A percentile compares a stretch with the other conserved stretches of the same genome.
Evolutionary conservation across 495 filamentous ascomycete species (phyloP).

Genomic region (Neurospora sp.): DNA sequence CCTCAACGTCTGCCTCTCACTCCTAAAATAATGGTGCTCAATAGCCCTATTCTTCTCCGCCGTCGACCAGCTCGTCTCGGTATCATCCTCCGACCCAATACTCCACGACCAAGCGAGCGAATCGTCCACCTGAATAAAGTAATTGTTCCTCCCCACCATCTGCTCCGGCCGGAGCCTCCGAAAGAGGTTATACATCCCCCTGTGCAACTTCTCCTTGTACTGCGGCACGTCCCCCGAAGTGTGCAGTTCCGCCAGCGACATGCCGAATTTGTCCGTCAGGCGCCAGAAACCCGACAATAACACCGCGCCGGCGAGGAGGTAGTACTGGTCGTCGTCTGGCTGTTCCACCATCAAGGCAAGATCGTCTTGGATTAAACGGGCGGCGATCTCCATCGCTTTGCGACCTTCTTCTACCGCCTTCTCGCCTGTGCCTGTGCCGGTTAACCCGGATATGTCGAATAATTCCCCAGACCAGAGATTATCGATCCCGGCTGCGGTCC

Average conservation of each 20-base stretch:
- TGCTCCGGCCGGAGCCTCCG: constrained; percentile 52
- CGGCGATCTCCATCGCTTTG: constrained; percentile 61
- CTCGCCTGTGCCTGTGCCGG: not conserved
- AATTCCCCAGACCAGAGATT: constrained; percentile 64
- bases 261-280: constrained; percentile 73
- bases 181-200: constrained; percentile 78
- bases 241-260: constrained; percentile 78
- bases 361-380: constrained; percentile 75
- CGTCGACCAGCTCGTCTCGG: constrained; percentile 55
- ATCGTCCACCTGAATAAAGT: constrained; percentile 75
- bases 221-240: constrained; percentile 72
- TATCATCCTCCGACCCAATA: constrained; percentile 63
- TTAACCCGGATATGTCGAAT: constrained; percentile 46
- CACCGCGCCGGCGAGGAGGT: constrained; percentile 70
- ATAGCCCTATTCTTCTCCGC: constrained; percentile 71
- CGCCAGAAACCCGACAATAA: constrained; percentile 84
- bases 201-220: constrained; percentile 66
- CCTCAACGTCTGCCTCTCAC: constrained; percentile 68
- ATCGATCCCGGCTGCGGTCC: constrained; percentile 54
- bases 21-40: constrained; percentile 67
- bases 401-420: constrained; percentile 52
- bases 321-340: constrained; percentile 64
- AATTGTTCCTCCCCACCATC: constrained; percentile 53
- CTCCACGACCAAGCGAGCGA: constrained; percentile 58
- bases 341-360: constrained; percentile 79